phyloP scores from a whole-genome alignment of 768 basidiomycete species.

The Suillus tomentosus region DNA sequence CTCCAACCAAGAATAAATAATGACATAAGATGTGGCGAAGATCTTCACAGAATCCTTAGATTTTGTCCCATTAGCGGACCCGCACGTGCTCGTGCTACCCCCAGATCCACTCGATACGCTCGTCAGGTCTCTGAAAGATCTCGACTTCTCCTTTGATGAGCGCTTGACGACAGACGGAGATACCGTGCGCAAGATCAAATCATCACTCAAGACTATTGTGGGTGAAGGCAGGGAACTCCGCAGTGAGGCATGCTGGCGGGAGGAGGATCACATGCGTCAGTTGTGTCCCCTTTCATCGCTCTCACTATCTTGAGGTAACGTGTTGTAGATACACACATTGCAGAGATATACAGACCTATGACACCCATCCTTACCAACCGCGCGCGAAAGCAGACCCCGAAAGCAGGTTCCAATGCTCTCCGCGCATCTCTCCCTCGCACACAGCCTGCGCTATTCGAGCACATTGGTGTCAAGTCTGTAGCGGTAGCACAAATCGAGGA shows the following conservation, averaged over 20 bases:
- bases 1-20: not conserved
- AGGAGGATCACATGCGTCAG: conserved; percentile 38
- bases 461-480: conserved; percentile 27
- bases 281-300: conserved; percentile 11
- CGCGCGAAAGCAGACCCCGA: conserved; percentile 50
- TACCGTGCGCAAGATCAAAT: conserved; percentile 22
- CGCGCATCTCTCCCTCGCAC: conserved; percentile 29
- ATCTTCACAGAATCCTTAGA: conserved; percentile 46
- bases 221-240: conserved; percentile 27
- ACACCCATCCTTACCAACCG: conserved; percentile 46
- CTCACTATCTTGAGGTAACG: not conserved
- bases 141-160: conserved; percentile 47
- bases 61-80: conserved; percentile 49
- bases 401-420: conserved; percentile 34
- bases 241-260: conserved; percentile 41
- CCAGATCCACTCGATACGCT: conserved; percentile 56
- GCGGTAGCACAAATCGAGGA: conserved; percentile 35
- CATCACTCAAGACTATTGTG: conserved; percentile 6
- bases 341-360: conserved; percentile 37
- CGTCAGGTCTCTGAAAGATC: conserved; percentile 35
- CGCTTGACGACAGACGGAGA: conserved; percentile 37
- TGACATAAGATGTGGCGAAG: conserved; percentile 18
- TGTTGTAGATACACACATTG: conserved; percentile 28
- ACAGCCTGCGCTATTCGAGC: conserved; percentile 23
- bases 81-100: conserved; percentile 52